Conservation (phyloP, 305 asterid genomes). For the Rubia tinctorum region DNA sequence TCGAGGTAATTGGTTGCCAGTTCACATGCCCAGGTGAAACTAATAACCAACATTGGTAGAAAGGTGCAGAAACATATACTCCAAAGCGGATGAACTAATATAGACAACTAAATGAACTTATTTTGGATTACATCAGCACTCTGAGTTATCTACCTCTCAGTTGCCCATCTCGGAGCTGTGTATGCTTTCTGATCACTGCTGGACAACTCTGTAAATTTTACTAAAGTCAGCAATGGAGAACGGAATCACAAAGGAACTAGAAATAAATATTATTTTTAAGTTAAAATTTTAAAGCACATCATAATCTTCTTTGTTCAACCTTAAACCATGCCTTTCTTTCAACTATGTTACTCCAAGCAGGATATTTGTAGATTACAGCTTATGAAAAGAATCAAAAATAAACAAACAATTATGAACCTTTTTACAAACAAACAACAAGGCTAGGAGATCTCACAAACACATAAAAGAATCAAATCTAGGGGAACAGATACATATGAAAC, state of each 20-base stretch:
- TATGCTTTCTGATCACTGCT: slow-evolving; percentile 96
- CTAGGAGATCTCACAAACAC: neutral
- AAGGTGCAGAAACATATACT: no score
- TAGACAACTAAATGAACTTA: no score
- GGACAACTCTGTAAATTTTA: slow-evolving; percentile 55
- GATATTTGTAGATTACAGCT: no score
- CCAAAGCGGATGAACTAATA: no score
- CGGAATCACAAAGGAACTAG: neutral
- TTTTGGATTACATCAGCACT: slow-evolving; percentile 98
- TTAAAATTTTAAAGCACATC: neutral
- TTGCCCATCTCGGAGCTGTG: slow-evolving; percentile 88
- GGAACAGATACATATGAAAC: neutral
- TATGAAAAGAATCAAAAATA: no score
- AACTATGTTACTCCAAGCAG: no score
- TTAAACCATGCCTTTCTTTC: no score
- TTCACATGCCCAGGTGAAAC: slow-evolving; percentile 33
- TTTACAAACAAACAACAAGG: no score
- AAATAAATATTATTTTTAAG: neutral
- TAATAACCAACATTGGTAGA: slow-evolving; percentile 12
- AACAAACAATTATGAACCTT: no score
- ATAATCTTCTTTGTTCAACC: no score
- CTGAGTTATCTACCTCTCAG: slow-evolving; percentile 98
- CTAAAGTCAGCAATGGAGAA: neutral
- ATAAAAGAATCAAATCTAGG: neutral
- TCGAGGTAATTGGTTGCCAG: slow-evolving; percentile 12